These are phyloP conservation scores for Coniosporium apollinis DNA, from an alignment of 495 filamentous ascomycete species.

Conservation along the genomic window DNA sequence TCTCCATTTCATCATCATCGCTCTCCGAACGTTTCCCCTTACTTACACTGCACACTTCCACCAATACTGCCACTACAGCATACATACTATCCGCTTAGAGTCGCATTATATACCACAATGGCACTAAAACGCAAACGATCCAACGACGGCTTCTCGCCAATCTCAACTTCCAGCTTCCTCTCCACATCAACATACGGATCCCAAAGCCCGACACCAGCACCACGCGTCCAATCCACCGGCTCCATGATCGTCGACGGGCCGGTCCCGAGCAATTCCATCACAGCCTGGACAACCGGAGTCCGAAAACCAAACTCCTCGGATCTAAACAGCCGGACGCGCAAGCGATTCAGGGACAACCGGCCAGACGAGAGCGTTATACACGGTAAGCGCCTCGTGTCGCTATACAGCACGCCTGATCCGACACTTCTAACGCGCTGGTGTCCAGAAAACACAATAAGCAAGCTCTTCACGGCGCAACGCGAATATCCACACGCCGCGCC, in stretches of 20 bases:
- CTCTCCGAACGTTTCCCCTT: background rate
- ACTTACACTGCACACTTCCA: background rate
- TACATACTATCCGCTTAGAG: background rate
- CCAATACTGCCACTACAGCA: background rate
- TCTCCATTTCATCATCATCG: background rate
- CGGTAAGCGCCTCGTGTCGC: slow-evolving; percentile 11
- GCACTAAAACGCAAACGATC: slow-evolving; percentile 25
- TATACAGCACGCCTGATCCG: background rate
- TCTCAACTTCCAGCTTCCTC: slow-evolving; percentile 14
- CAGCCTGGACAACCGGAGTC: slow-evolving; percentile 5
- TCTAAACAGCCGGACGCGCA: slow-evolving; percentile 17
- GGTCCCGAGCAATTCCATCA: slow-evolving; percentile 4
- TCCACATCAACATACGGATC: slow-evolving; percentile 8
- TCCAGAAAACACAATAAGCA: slow-evolving; percentile 20
- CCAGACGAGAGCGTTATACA: slow-evolving; percentile 20
- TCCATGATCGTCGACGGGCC: slow-evolving; percentile 3
- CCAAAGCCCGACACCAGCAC: slow-evolving; percentile 9
- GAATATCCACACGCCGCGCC: slow-evolving; percentile 10
- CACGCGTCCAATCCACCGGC: slow-evolving; percentile 7
- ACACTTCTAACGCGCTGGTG: slow-evolving; percentile 1
- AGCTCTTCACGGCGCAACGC: slow-evolving; percentile 21
- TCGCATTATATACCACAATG: slow-evolving; percentile 11
- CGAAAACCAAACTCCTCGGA: background rate
- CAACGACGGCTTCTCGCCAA: slow-evolving; percentile 11
- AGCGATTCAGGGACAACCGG: slow-evolving; percentile 21